Conservation (phyloP, 2,329 filamentous ascomycete species). For the Hypoxylon sp. region DNA sequence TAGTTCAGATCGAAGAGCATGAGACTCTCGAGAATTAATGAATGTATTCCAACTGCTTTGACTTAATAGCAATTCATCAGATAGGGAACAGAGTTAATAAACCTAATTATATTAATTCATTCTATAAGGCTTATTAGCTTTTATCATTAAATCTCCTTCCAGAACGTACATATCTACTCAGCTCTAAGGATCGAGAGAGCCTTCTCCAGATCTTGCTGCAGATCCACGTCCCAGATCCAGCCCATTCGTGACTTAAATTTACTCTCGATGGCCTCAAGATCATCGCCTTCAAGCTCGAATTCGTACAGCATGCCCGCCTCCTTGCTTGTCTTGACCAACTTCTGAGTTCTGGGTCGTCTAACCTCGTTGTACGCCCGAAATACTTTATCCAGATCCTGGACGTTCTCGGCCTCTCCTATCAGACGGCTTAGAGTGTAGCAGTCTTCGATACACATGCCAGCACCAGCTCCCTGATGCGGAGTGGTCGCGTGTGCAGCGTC, state of each 20-base stretch:
- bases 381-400: slow-evolving; percentile 58
- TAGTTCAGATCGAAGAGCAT: too few species aligned
- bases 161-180: neutral
- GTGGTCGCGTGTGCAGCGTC: slow-evolving; percentile 75
- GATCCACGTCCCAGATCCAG: slow-evolving; percentile 58
- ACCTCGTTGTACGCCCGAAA: slow-evolving; percentile 67
- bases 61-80: neutral
- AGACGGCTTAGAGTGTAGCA: slow-evolving; percentile 58
- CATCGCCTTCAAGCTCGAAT: slow-evolving; percentile 57
- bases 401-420: slow-evolving; percentile 58
- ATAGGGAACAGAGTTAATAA: neutral
- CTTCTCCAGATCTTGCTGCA: slow-evolving; percentile 55
- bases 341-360: slow-evolving; percentile 64
- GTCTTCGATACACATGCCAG: slow-evolving; percentile 71
- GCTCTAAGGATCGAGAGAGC: slow-evolving; percentile 55
- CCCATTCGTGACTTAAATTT: slow-evolving; percentile 53
- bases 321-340: slow-evolving; percentile 65
- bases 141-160: neutral
- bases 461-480: slow-evolving; percentile 72
- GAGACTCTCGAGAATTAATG: too few species aligned
- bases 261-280: slow-evolving; percentile 56
- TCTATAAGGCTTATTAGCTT: neutral
- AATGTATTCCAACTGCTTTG: too few species aligned
- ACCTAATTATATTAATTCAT: neutral
- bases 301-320: slow-evolving; percentile 63